A percentile compares a stretch with the other conserved stretches of the same genome.
Evolutionary conservation across 1,139 yeast species (phyloP).

Genomic region (Debaryomyces subglobosus): DNA sequence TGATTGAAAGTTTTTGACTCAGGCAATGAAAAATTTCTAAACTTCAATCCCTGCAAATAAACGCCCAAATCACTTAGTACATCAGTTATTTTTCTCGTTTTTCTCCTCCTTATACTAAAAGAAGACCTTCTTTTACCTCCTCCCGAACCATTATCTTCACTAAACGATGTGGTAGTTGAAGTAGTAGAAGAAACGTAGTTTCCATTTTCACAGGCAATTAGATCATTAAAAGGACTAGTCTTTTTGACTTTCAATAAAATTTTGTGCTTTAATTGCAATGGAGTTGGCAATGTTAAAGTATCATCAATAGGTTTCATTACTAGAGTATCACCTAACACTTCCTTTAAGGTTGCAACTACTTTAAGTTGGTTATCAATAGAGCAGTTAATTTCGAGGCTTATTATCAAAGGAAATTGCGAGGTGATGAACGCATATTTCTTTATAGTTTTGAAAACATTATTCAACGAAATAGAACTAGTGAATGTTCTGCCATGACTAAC

Average conservation of each 20-base stretch:
- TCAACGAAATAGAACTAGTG: conserved; percentile 70
- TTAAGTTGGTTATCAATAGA: conserved; percentile 61
- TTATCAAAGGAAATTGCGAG: conserved; percentile 79
- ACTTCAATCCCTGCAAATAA: conserved; percentile 73
- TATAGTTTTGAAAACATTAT: conserved; percentile 71
- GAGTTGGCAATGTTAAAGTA: conserved; percentile 61
- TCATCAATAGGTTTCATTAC: conserved; percentile 45
- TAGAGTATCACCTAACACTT: conserved; percentile 62
- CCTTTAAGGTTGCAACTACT: conserved; percentile 54
- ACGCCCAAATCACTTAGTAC: conserved; percentile 66
- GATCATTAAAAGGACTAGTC: conserved; percentile 33
- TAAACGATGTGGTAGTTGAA: conserved; percentile 45
- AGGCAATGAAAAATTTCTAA: conserved; percentile 80
- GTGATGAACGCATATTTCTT: conserved; percentile 84
- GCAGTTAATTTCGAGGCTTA: conserved; percentile 90
- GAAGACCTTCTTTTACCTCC: conserved; percentile 16
- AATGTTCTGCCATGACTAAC: conserved; percentile 90
- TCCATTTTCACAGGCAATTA: conserved; percentile 27
- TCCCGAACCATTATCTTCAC: conserved; percentile 42
- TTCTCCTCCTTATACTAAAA: conserved; percentile 27
- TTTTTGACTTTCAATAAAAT: conserved; percentile 79
- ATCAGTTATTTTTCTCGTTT: conserved; percentile 31
- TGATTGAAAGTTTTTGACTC: conserved; percentile 83
- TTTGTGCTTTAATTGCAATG: conserved; percentile 66
- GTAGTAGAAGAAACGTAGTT: conserved; percentile 25